These are phyloP conservation scores for Herpetomonas samuelpessoai DNA, from an alignment of 208 protist genomes.

Conservation along the genomic window DNA sequence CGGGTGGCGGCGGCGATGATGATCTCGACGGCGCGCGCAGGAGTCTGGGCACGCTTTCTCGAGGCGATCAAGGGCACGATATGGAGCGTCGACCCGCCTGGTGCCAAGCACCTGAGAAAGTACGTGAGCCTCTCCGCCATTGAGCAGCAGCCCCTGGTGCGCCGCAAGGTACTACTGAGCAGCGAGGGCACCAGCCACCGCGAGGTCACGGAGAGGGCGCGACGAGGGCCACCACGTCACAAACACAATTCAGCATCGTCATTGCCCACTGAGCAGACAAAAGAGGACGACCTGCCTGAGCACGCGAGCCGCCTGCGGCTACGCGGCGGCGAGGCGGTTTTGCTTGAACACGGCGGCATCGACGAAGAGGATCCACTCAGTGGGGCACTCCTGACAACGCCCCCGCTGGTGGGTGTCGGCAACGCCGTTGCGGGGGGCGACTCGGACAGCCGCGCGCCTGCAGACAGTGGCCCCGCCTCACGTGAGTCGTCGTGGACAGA, in stretches of 20 bases:
- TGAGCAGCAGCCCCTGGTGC: slow-evolving; percentile 75
- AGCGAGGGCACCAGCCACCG: slow-evolving; percentile 68
- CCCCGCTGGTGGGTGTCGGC: not conserved
- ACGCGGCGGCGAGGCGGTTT: not conserved
- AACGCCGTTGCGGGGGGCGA: slow-evolving; percentile 1
- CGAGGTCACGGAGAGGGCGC: slow-evolving; percentile 22
- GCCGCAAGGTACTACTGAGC: slow-evolving; percentile 65
- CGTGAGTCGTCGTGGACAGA: not conserved
- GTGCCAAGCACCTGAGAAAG: slow-evolving; percentile 21
- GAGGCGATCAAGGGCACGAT: slow-evolving; percentile 60
- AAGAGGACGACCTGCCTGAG: slow-evolving; percentile 4
- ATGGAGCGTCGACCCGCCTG: slow-evolving; percentile 59
- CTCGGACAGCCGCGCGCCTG: slow-evolving; percentile 4
- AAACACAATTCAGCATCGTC: too few relatives aligned
- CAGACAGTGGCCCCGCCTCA: not conserved
- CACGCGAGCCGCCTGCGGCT: not conserved
- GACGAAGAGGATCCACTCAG: not conserved
- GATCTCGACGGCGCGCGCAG: slow-evolving; percentile 33
- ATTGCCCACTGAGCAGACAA: not conserved
- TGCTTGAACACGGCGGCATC: not conserved
- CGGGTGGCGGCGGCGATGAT: slow-evolving; percentile 28
- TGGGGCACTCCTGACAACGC: slow-evolving; percentile 2
- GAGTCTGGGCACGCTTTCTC: slow-evolving; percentile 57
- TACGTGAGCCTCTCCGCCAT: slow-evolving; percentile 56
- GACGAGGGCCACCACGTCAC: slow-evolving; percentile 7